Base-by-base conservation (phyloP, 371 early-diverging fungal species). In the Mortierella sp. region DNA sequence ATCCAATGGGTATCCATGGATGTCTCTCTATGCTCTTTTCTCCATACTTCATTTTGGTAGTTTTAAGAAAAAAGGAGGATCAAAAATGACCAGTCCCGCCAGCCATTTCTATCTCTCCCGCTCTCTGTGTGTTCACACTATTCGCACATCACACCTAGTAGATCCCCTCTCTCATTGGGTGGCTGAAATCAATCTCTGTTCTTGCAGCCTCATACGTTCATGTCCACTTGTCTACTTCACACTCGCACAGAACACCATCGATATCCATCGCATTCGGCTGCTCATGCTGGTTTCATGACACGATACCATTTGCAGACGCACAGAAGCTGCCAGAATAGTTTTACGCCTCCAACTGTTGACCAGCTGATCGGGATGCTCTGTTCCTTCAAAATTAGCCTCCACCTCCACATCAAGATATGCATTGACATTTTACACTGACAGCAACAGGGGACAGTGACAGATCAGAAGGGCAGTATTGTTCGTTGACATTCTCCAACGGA, bases 31-130 rank as follows among this genome's bases (percentile, higher is more conserved):
- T 38, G 60, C 74, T 55, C 55, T 21, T 13, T 45, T 47, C n/a
- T 42, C 77, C 71, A 71, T 82, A 82, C 82, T 82, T 82, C 82
- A 82, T 82, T 82, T 81, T 77, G 78, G 74, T 77, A 38, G 78
- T 78, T 78, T 78, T 82, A 78, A 82, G 73, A 78, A 75, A 78
- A 82, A 82, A 82, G 82, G 82, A 82, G 78, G 82, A 78, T 58
- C 75, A 77, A 78, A 73, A 47, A 70, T 74, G 34, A 38, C 54
- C 65, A 74, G 26, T 68, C 44, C 38, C 68, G 42, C 21, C 42
- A 9, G 68, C 21, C 68, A 65, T 65, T 65, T 65, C 68, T 65
- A 65, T 13, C 63, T 16, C 63, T 34, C 58, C 1, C 58, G 26
- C 31, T 31, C 26, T 13, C 57, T 21, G 57, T n/a, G 57, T n/a